Conservation (phyloP, 306 rosid species). For the Cucumis cinereus region DNA sequence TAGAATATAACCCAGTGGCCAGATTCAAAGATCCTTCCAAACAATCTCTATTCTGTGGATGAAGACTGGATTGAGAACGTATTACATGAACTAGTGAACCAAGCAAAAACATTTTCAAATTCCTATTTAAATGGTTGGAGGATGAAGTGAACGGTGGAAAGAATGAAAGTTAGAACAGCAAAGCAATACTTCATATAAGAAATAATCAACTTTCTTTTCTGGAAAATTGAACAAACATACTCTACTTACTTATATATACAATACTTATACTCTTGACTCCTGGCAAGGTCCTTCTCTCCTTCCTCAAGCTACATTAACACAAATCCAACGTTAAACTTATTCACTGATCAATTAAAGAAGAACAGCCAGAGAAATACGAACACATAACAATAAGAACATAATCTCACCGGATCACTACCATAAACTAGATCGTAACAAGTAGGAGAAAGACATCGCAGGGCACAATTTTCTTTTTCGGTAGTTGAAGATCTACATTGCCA, state of each 20-base stretch:
- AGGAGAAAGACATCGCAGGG: conserved; percentile 72
- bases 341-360: neutral
- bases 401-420: conserved; percentile 75
- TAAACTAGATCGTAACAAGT: conserved; percentile 68
- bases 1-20: neutral
- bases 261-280: conserved; percentile 77
- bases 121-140: neutral
- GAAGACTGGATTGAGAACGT: neutral
- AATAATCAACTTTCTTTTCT: conserved; percentile 14
- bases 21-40: neutral
- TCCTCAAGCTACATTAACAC: conserved; percentile 68
- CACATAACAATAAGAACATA: neutral
- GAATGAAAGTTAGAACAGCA: neutral
- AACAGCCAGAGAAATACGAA: neutral
- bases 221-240: neutral
- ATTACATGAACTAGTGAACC: neutral
- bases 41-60: neutral
- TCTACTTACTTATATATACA: conserved; percentile 75
- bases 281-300: conserved; percentile 75
- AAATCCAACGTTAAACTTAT: neutral
- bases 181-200: neutral
- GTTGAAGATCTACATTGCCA: conserved; percentile 57
- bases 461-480: conserved; percentile 83
- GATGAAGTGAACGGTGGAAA: neutral
- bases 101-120: neutral